Evolutionary conservation across 345 rosid genomes (phyloP).

Genomic region (Populus davidiana): DNA sequence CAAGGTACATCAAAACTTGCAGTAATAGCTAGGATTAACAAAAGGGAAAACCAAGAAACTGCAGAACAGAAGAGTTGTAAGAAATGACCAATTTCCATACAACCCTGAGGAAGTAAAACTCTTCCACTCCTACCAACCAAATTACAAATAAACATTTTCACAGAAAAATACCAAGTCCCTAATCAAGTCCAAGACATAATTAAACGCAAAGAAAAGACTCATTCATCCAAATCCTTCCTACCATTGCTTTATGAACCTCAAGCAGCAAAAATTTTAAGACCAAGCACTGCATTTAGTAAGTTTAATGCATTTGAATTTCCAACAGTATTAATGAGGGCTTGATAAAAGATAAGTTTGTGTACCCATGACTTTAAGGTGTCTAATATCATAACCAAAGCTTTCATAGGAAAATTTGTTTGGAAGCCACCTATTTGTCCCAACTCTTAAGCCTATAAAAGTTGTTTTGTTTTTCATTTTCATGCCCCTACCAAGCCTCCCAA

Average conservation of each 20-base stretch:
- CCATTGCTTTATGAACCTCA: neutral
- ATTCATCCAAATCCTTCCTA: neutral
- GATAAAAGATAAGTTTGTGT: neutral
- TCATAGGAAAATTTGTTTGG: neutral
- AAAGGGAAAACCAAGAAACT: neutral
- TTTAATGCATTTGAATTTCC: neutral
- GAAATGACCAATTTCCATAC: neutral
- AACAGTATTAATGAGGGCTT: too few relatives aligned
- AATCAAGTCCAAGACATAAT: neutral
- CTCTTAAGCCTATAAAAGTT: neutral
- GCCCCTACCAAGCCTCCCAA: neutral
- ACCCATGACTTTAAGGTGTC: neutral
- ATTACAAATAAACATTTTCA: neutral
- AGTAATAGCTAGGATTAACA: neutral
- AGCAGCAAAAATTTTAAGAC: neutral
- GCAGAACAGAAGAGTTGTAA: neutral
- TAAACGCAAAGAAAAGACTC: neutral
- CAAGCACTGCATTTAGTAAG: neutral
- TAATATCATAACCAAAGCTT: neutral
- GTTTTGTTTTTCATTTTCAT: neutral
- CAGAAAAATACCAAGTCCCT: neutral
- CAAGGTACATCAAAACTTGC: neutral
- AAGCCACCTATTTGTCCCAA: neutral
- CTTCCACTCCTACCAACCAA: neutral
- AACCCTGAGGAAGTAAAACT: neutral